Evolutionary conservation across 805 yeast species (phyloP), one percentile per base, ranked within the genome.

Genomic region (Schwanniomyces yamadae): DNA sequence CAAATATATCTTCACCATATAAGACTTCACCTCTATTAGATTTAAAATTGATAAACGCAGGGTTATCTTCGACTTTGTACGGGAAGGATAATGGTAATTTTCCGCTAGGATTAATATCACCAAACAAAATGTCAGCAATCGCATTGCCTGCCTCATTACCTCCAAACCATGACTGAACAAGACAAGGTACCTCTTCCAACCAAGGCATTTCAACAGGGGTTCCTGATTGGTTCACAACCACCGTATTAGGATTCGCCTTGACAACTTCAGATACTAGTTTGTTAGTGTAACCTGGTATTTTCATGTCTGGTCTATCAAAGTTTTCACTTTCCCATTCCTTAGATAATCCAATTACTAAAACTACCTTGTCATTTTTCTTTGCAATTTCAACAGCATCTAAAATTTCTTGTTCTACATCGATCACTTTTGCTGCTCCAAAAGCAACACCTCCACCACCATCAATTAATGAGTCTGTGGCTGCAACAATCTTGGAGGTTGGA

Each of bases 121-220:
- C 65, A 31, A 57, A 57, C 28, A 59, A 42, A 6, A 59, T 59
- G 39, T 59, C 64, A 10, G 63, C 63, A 34, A 59, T 53, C 20
- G 52, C 61, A 37, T 54, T 50, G 18, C 66, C 66, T 26, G 45
- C 45, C 42, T 59, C 64, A 37, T 55, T 57, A 21, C 64, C 64
- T 13, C 63, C 63, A 36, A 49, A 59, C 66, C 64, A 59, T 7
- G 64, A 61, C 31, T 59, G 66, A n/a, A 59, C 49, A 13, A 59
- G 28, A 13, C 49, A 52, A 17, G 45, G 41, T 6, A 57, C 56
- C 17, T 53, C 37, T 6, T 44, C 20, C 10, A 54, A 35, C 63
- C 63, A 59, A n/a, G 63, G 63, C 47, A 60, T 48, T n/a, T 53
- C 41, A n/a, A 60, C 63, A 6, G 64, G 64, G 3, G 63, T 46